Conservation (phyloP, 2,329 filamentous ascomycete species). For the Epichloe sibirici region DNA sequence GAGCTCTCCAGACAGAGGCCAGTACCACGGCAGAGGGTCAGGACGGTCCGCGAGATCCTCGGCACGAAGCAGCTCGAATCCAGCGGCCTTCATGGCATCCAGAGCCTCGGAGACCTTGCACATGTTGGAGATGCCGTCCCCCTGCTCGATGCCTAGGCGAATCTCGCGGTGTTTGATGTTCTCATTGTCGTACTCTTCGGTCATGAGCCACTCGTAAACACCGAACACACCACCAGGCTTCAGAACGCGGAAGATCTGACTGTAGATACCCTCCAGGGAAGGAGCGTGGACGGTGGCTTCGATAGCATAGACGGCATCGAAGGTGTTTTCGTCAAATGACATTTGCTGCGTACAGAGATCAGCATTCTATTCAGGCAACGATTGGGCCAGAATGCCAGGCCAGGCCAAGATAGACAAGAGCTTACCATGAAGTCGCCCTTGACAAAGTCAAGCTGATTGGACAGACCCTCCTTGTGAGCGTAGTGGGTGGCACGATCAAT, state of each 20-base stretch:
- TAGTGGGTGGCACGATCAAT: constrained; percentile 86
- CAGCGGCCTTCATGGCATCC: constrained; percentile 71
- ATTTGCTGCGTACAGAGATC: constrained; percentile 44
- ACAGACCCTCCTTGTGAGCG: constrained; percentile 67
- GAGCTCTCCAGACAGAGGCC: constrained; percentile 75
- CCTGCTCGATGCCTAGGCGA: constrained; percentile 87
- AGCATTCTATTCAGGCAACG: background rate
- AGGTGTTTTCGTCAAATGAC: constrained; percentile 81
- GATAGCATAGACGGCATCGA: constrained; percentile 94
- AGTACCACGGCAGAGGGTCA: constrained; percentile 83
- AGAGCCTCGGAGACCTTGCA: constrained; percentile 73
- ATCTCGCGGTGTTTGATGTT: constrained; percentile 81
- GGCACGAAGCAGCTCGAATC: constrained; percentile 71
- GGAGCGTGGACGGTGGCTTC: constrained; percentile 95
- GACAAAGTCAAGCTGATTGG: constrained; percentile 69
- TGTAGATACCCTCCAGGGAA: constrained; percentile 81
- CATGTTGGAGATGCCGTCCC: constrained; percentile 97
- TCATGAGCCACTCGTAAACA: constrained; percentile 99
- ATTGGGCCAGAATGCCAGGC: background rate
- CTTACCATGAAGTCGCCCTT: constrained; percentile 91
- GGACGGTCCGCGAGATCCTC: constrained; percentile 75
- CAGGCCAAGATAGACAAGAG: background rate
- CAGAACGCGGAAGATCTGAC: constrained; percentile 84
- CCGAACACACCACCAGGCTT: constrained; percentile 95
- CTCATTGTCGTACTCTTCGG: constrained; percentile 81